Base-by-base conservation (phyloP, 805 yeast genomes). In the Starmerella potacharoeniae region DNA sequence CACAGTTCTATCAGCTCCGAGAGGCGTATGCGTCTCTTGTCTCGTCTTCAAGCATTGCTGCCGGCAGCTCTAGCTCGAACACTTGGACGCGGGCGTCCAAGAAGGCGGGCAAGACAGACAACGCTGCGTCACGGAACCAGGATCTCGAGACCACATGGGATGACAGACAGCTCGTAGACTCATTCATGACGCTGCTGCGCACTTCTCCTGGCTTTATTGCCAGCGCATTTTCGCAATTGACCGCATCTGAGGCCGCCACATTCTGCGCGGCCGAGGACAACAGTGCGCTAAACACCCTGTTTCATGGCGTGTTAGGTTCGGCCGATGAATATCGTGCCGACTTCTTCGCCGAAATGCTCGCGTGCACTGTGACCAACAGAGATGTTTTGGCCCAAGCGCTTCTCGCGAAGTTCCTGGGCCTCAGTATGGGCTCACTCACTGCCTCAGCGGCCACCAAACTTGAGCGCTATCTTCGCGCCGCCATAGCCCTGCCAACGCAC, bases 151-250 rank as follows among this genome's bases (percentile, higher is more conserved):
- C 62, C 4, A 53, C 60, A 33, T 64, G 67, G 60, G 64, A 61
- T 14, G 65, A 64, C 49, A 55, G 68, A 1, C 65, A 64, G 43
- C 55, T 67, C 14, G 57, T 69, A 43, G 67, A 65, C 55, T 65
- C 69, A 10, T 67, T 68, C 49, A 53, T 69, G 55, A 65, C 69
- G 8, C 55, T 67, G 40, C 56, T 68, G 34, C 63, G 69, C 37
- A 61, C 70, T 1, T 65, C 71, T 3, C 71, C 71, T 0, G 65
- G 66, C n/a, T 68, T 68, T 45, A 55, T 69, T 10, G 66, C 69
- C 16, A 58, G 66, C 7, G 62, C 67, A 3, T 52, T 66, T 13
- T 46, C 60, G 2, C 61, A 61, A n/a, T 47, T 68, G 57, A 45
- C 61, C 1, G 39, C 52, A 4, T 17, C 51, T 4, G 68, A 65